These are phyloP conservation scores for Tetradesmus lagerheimii DNA, from an alignment of 139 green algal genomes.

Conservation along the genomic window DNA sequence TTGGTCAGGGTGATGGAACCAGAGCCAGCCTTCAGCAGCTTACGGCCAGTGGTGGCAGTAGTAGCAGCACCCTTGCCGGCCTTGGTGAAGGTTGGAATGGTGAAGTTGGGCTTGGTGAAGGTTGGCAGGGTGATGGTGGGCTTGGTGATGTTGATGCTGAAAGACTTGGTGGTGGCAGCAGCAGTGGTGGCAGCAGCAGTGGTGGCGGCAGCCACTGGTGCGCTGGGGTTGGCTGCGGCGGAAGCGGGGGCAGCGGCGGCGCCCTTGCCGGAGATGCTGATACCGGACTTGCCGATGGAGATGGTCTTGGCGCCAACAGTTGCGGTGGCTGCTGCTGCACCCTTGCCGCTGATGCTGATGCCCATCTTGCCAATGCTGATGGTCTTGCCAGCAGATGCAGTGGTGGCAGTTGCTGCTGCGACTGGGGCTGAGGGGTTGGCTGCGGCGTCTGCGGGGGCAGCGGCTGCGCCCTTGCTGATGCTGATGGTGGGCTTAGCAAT, in stretches of 20 bases:
- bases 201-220: not conserved
- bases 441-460: not conserved
- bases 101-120: not conserved
- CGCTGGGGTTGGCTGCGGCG: not conserved
- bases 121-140: not conserved
- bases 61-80: not conserved
- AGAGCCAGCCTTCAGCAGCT: not conserved
- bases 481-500: slow-evolving; percentile 1
- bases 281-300: not conserved
- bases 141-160: not conserved
- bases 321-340: not conserved
- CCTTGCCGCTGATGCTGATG: not conserved
- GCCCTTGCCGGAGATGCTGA: slow-evolving; percentile 10
- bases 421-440: slow-evolving; percentile 5
- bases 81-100: not conserved
- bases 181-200: not conserved
- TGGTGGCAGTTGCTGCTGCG: not conserved
- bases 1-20: not conserved
- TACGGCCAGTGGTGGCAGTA: not conserved
- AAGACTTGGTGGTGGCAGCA: not conserved
- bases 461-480: not conserved
- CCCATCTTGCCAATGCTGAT: not conserved
- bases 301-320: not conserved
- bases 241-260: not conserved
- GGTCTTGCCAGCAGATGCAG: not conserved